Base-by-base conservation (phyloP, 768 basidiomycete species). In the Polyporus arcularius region DNA sequence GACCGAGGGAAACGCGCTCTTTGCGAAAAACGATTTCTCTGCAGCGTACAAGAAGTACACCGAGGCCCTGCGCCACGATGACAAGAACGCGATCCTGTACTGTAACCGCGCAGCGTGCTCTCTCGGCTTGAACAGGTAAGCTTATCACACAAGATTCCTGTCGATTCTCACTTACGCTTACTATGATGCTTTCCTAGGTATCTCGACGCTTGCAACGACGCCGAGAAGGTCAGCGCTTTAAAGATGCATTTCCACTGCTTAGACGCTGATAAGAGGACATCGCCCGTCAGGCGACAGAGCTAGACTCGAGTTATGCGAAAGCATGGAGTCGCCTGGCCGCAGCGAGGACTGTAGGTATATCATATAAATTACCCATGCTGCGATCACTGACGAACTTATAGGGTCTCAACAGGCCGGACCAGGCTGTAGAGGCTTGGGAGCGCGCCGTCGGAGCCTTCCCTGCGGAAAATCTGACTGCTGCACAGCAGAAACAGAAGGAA, bases 51-150 rank as follows among this genome's bases (percentile, higher is more conserved):
- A 67, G 10, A 79, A 79, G 57, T 82, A 80, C 61, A 71, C 76
- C 1, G 71, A 76, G 53, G 80, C 79, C 5, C 79, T 82, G 61
- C 69, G 69, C 49, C 66, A 71, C 60, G 72, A 76, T 38, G 72
- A 71, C 16, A 67, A 67, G 21, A 79, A 79, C 63, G 75, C 79
- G 0, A 65, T 82, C 8, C 67, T 80, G 16, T 79, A 75, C 58
- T 73, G 76, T 15, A 82, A 82, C 63, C 76, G 80, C 12, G 78
- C 80, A 2, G 80, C 79, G n/a, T 73, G 73, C 50, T 67, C 67
- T 40, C 57, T 78, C 21, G 70, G 67, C 1, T 61, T 80, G 69
- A 73, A 75, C 53, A 73, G 70, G 79, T 46, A 35, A 6, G 11
- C 35, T 35, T 26, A 26, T 26, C 21, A 26, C 21, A 26, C 21